A percentile compares a stretch with the other conserved stretches of the same genome.
Conservation (phyloP, 345 rosid genomes). For the Hibiscus mutabilis region DNA sequence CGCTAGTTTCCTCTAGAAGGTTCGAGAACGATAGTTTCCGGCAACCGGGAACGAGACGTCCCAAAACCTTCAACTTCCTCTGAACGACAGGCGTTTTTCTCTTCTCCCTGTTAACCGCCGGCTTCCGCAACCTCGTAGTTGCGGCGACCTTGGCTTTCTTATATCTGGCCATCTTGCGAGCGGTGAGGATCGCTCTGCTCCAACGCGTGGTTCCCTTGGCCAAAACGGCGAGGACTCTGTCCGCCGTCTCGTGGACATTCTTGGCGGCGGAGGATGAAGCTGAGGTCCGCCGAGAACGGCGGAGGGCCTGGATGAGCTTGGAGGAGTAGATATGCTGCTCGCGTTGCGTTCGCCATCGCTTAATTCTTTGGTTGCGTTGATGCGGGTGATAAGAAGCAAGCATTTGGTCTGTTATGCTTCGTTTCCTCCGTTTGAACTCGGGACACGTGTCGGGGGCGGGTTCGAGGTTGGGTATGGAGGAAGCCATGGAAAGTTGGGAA, state of each 20-base stretch:
- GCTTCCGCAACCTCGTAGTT: slow-evolving; percentile 24
- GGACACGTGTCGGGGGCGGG: slow-evolving; percentile 23
- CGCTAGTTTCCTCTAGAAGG: slow-evolving; percentile 72
- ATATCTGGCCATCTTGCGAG: slow-evolving; percentile 29
- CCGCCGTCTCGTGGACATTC: slow-evolving; percentile 31
- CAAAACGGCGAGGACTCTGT: slow-evolving; percentile 41
- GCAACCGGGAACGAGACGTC: slow-evolving; percentile 91
- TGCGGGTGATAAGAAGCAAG: not conserved
- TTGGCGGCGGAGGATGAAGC: slow-evolving; percentile 6
- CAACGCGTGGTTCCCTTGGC: slow-evolving; percentile 25
- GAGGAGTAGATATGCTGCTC: slow-evolving; percentile 58
- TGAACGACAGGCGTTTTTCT: slow-evolving; percentile 45
- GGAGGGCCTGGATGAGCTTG: slow-evolving; percentile 61
- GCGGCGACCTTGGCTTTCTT: slow-evolving; percentile 40
- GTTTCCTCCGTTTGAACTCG: slow-evolving; percentile 43
- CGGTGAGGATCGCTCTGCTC: slow-evolving; percentile 40
- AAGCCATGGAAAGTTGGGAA: slow-evolving; percentile 14
- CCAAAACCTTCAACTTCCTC: slow-evolving; percentile 38
- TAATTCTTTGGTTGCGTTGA: slow-evolving; percentile 15
- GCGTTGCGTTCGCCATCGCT: slow-evolving; percentile 57
- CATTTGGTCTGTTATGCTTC: slow-evolving; percentile 25
- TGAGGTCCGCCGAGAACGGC: slow-evolving; percentile 31
- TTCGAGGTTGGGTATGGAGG: slow-evolving; percentile 23
- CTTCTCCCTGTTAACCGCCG: slow-evolving; percentile 5
- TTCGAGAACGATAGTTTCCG: slow-evolving; percentile 43